Evolutionary conservation across 768 basidiomycete genomes (phyloP), one percentile per base, ranked within the genome.

Genomic region (Leucocoprinus birnbaumii): DNA sequence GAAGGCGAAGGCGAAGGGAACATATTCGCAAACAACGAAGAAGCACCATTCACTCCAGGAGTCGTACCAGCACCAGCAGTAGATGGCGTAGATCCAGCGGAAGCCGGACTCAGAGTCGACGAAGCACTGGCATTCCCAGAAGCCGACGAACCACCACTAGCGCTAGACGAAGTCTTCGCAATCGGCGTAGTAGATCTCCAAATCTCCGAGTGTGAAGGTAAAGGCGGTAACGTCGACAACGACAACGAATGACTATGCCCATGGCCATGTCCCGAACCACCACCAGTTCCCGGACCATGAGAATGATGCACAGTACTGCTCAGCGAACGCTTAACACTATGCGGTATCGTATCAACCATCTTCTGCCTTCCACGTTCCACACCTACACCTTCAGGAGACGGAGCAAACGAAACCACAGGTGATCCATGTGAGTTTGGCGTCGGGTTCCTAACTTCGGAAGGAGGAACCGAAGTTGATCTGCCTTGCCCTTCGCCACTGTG

Each of bases 401-500:
- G 10, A 19, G 37, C 46, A 34, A 55, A 55, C 35, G 46, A 21
- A 51, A 52, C 41, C 40, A 48, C 50, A n/a, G 48, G 38, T 69
- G 67, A 48, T 26, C 41, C 48, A 27, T 18, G 34, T 58, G 80
- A n/a, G n/a, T n/a, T n/a, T n/a, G n/a, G n/a, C n/a, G n/a, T n/a
- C n/a, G n/a, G 58, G 65, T 63, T 63, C 60, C 65, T 38, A 59
- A 80, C 78, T 58, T 90, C 87, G 13, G 80, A 68, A 18, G 78
- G 78, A 2, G 54, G 54, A 14, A 55, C 54, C n/a, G 54, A 55
- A 25, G 25, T 43, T n/a, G 54, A 55, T 18, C 54, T 48, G 35
- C 25, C 5, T 44, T 27, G n/a, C 19, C 35, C 31, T 41, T 34
- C 6, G 38, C 51, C 43, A 27, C 24, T 24, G n/a, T 51, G 50